phyloP scores from a whole-genome alignment of 1,284 basidiomycete species.

The Trametes versicolor region DNA sequence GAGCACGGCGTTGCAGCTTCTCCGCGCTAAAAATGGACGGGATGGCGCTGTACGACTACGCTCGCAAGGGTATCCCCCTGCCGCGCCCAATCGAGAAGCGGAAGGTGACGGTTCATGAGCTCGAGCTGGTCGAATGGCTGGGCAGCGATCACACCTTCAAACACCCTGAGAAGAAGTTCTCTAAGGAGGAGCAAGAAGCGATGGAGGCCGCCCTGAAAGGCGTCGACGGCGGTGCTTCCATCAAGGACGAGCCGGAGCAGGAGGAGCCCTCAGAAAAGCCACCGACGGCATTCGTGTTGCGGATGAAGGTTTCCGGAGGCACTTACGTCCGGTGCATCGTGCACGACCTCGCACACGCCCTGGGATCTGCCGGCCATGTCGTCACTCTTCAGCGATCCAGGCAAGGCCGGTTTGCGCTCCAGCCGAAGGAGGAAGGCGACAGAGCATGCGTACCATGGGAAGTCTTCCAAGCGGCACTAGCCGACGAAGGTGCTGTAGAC shows the following conservation, averaged over 20 bases:
- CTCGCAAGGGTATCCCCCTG: constrained; percentile 88
- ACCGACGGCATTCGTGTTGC: constrained; percentile 87
- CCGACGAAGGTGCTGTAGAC: constrained; percentile 60
- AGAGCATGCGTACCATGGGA: constrained; percentile 80
- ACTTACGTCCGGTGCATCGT: constrained; percentile 96
- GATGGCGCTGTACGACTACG: constrained; percentile 95
- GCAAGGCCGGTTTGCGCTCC: constrained; percentile 83
- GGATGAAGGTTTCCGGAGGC: constrained; percentile 94
- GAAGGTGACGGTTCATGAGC: constrained; percentile 83
- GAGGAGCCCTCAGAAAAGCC: constrained; percentile 52
- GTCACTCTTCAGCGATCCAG: constrained; percentile 87
- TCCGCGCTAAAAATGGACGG: constrained; percentile 99
- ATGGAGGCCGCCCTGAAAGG: constrained; percentile 72
- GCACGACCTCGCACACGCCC: constrained; percentile 86
- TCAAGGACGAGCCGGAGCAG: constrained; percentile 47
- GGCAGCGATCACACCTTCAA: constrained; percentile 69
- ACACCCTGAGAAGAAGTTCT: constrained; percentile 80
- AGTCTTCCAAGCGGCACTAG: constrained; percentile 74
- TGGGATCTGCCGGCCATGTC: constrained; percentile 91
- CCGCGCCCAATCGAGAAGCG: constrained; percentile 93
- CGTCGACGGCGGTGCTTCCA: constrained; percentile 44
- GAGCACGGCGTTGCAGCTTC: constrained; percentile 68
- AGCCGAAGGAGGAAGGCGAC: constrained; percentile 53
- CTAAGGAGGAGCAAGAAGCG: constrained; percentile 73
- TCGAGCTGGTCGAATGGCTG: constrained; percentile 80